Evolutionary conservation across 768 basidiomycete species (phyloP).

Genomic region (Rhodotorula kratochvilovae): DNA sequence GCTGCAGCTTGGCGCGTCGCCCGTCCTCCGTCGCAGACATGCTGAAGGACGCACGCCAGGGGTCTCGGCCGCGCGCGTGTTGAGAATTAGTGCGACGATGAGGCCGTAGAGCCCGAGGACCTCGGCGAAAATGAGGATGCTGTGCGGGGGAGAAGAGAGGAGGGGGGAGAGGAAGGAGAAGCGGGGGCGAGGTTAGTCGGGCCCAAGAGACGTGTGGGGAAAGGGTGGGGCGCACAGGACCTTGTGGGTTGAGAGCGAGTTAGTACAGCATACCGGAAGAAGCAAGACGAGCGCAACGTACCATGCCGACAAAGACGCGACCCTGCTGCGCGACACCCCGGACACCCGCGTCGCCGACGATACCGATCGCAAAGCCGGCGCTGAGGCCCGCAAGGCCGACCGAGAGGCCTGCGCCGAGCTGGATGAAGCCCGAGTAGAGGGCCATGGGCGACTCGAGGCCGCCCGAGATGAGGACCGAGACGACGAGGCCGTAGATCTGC

Average conservation of each 20-base stretch:
- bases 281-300: slow-evolving; percentile 67
- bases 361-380: slow-evolving; percentile 94
- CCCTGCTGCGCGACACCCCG: slow-evolving; percentile 90
- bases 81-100: slow-evolving; percentile 94
- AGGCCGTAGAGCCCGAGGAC: slow-evolving; percentile 5
- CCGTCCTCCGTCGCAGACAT: too few species aligned
- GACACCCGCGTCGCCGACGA: slow-evolving; percentile 98
- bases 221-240: background rate
- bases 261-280: background rate
- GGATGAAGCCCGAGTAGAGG: slow-evolving; percentile 86
- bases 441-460: slow-evolving; percentile 71
- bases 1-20: too few species aligned
- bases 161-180: background rate
- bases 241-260: background rate
- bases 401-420: slow-evolving; percentile 86
- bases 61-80: slow-evolving; percentile 58
- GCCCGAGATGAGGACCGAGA: slow-evolving; percentile 90
- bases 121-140: slow-evolving; percentile 75
- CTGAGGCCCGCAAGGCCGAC: slow-evolving; percentile 92
- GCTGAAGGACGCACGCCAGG: slow-evolving; percentile 9
- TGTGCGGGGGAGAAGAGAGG: slow-evolving; percentile 47
- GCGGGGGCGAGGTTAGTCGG: background rate
- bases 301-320: slow-evolving; percentile 52
- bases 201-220: background rate
- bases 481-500: slow-evolving; percentile 79